phyloP scores from a whole-genome alignment of 2,329 filamentous ascomycete genomes.

The Fusarium palustre region DNA sequence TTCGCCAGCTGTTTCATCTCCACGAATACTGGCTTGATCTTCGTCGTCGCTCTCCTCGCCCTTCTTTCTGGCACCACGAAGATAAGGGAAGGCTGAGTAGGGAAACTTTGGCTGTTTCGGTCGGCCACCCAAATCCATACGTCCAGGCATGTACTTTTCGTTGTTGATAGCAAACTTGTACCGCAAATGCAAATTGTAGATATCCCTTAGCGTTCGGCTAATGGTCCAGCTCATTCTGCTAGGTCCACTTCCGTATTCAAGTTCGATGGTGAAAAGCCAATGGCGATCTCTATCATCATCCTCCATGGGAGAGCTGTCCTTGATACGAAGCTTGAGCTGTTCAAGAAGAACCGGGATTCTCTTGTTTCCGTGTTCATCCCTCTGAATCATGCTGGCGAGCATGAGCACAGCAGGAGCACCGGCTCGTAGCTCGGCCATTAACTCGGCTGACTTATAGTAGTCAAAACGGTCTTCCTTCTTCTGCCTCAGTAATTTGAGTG shows the following conservation, averaged over 20 bases:
- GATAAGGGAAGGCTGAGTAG: conserved; percentile 87
- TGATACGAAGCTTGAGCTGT: conserved; percentile 89
- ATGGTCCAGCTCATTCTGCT: conserved; percentile 98
- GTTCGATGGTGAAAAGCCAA: conserved; percentile 87
- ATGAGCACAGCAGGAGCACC: conserved; percentile 94
- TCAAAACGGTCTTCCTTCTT: conserved; percentile 91
- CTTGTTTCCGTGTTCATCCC: conserved; percentile 95
- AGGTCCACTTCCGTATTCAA: conserved; percentile 95
- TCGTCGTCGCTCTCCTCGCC: conserved; percentile 87
- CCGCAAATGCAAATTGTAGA: conserved; percentile 90
- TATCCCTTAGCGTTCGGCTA: conserved; percentile 86
- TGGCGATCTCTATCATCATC: conserved; percentile 75
- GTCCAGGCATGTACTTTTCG: conserved; percentile 81
- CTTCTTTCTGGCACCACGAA: conserved; percentile 82
- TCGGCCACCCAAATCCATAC: conserved; percentile 71
- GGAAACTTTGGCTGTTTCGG: conserved; percentile 92
- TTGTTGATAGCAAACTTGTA: conserved; percentile 90
- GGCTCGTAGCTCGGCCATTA: conserved; percentile 94
- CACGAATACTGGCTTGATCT: conserved; percentile 56
- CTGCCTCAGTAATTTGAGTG: conserved; percentile 80
- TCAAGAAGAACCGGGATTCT: conserved; percentile 95
- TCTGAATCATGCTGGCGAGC: conserved; percentile 96
- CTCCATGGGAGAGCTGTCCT: conserved; percentile 79
- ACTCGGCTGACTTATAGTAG: conserved; percentile 92
- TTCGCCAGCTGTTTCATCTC: conserved; percentile 61